Evolutionary conservation across 2,329 filamentous ascomycete species (phyloP).

Genomic region (Myotisia sp.): DNA sequence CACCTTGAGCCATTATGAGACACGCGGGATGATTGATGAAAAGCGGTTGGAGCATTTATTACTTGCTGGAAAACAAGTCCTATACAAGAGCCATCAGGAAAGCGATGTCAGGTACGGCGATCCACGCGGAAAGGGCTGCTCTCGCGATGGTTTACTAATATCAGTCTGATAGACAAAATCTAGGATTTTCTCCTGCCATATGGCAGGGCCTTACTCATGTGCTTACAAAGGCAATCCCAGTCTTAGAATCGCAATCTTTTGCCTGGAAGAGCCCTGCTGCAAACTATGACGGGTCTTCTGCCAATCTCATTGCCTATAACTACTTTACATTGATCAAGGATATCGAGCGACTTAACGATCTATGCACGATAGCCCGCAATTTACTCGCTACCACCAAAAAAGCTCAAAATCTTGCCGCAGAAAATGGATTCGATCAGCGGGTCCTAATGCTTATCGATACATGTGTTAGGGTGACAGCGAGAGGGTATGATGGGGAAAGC

Average conservation of each 20-base stretch:
- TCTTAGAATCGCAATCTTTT: conserved; percentile 48
- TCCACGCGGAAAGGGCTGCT: not conserved
- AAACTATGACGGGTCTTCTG: conserved; percentile 45
- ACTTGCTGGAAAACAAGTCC: conserved; percentile 45
- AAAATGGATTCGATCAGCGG: conserved; percentile 46
- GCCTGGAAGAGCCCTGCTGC: conserved; percentile 44
- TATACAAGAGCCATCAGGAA: conserved; percentile 44
- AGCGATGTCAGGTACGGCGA: conserved; percentile 35
- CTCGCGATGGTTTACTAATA: conserved; percentile 7
- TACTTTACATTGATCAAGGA: conserved; percentile 46
- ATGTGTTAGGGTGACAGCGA: conserved; percentile 49
- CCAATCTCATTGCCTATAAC: conserved; percentile 47
- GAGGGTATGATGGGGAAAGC: conserved; percentile 51
- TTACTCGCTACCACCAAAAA: conserved; percentile 46
- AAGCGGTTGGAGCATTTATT: conserved; percentile 44
- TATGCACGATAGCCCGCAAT: conserved; percentile 49
- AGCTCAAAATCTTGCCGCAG: conserved; percentile 49
- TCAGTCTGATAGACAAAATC: conserved; percentile 35
- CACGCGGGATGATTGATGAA: conserved; percentile 45
- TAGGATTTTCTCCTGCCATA: conserved; percentile 42
- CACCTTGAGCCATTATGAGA: conserved; percentile 45
- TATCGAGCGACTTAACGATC: conserved; percentile 47
- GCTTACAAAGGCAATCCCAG: conserved; percentile 45
- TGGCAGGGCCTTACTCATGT: conserved; percentile 47
- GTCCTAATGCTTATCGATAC: conserved; percentile 48